phyloP scores from a whole-genome alignment of 257 asterid genomes.

The Gynochthodes officinalis region DNA sequence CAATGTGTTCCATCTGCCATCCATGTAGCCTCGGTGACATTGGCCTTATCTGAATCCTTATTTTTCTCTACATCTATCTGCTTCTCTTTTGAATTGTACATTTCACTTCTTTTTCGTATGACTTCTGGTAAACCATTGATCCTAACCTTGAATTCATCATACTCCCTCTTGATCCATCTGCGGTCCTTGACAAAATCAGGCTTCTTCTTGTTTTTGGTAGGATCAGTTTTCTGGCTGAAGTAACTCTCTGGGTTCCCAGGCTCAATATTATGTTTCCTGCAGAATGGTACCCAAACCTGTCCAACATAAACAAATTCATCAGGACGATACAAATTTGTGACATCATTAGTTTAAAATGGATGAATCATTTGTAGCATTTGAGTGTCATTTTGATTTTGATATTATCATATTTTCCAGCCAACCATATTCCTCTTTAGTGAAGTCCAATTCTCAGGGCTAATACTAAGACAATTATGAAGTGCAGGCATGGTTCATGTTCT shows the following conservation, averaged over 20 bases:
- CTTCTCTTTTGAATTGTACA: slow-evolving; percentile 61
- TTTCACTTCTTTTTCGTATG: slow-evolving; percentile 63
- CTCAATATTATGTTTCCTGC: slow-evolving; percentile 83
- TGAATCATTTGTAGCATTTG: slow-evolving; percentile 4
- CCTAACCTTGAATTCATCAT: slow-evolving; percentile 92
- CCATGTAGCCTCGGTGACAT: slow-evolving; percentile 67
- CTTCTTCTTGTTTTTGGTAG: slow-evolving; percentile 73
- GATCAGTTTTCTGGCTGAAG: slow-evolving; percentile 75
- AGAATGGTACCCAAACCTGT: slow-evolving; percentile 95
- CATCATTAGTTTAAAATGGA: background rate
- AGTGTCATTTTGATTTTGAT: no score
- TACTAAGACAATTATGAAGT: no score
- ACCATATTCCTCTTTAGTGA: background rate
- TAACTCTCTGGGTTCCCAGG: slow-evolving; percentile 96
- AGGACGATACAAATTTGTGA: background rate
- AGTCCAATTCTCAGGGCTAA: background rate
- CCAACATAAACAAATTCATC: background rate
- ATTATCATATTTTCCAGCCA: no score
- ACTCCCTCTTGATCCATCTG: slow-evolving; percentile 96
- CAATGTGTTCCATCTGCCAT: slow-evolving; percentile 99
- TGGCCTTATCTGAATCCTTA: slow-evolving; percentile 41
- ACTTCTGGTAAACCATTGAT: slow-evolving; percentile 82
- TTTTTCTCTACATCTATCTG: slow-evolving; percentile 44
- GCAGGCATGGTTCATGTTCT: background rate
- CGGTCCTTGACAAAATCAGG: slow-evolving; percentile 91